Percentiles rank a stretch among this genome's conserved stretches.
Evolutionary conservation across 2,329 filamentous ascomycete species (phyloP).

Genomic region (Pezizomycotina sp.): DNA sequence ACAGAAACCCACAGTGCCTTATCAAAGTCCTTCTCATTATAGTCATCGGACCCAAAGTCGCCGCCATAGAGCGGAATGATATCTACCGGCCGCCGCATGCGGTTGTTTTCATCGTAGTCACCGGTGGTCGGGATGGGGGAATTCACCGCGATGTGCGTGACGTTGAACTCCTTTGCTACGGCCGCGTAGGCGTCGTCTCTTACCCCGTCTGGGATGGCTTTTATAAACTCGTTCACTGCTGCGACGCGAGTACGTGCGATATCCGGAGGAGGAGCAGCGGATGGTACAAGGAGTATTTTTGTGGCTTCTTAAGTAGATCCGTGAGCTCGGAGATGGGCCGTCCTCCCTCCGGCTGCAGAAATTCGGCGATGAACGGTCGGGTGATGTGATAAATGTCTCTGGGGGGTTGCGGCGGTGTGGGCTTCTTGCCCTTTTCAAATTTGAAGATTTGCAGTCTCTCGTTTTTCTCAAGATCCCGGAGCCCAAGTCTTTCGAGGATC

Average conservation of each 20-base stretch:
- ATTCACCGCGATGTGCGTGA: slow-evolving; percentile 43
- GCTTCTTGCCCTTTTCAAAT: too few relatives aligned
- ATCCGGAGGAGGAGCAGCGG: slow-evolving; percentile 41
- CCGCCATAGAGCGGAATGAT: slow-evolving; percentile 55
- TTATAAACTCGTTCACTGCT: slow-evolving; percentile 28
- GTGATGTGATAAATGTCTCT: too few relatives aligned
- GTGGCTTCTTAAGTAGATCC: too few relatives aligned
- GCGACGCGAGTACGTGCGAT: slow-evolving; percentile 31
- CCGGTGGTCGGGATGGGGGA: slow-evolving; percentile 36
- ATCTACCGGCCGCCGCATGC: slow-evolving; percentile 54
- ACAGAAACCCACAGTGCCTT: slow-evolving; percentile 62
- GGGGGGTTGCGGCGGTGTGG: too few relatives aligned
- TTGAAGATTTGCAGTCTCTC: too few relatives aligned
- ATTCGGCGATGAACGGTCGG: too few relatives aligned
- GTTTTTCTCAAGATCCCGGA: too few relatives aligned
- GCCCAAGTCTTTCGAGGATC: too few relatives aligned
- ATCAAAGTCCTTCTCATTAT: slow-evolving; percentile 40
- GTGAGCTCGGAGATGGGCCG: too few relatives aligned
- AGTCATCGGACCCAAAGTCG: slow-evolving; percentile 44
- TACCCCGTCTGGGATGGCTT: slow-evolving; percentile 20
- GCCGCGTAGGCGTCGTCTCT: slow-evolving; percentile 30
- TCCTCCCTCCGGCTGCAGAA: too few relatives aligned
- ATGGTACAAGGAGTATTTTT: too few relatives aligned
- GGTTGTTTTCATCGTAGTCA: slow-evolving; percentile 39
- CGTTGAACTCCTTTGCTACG: slow-evolving; percentile 31